Evolutionary conservation across 1,139 yeast genomes (phyloP).

Genomic region (Taphrina communis): DNA sequence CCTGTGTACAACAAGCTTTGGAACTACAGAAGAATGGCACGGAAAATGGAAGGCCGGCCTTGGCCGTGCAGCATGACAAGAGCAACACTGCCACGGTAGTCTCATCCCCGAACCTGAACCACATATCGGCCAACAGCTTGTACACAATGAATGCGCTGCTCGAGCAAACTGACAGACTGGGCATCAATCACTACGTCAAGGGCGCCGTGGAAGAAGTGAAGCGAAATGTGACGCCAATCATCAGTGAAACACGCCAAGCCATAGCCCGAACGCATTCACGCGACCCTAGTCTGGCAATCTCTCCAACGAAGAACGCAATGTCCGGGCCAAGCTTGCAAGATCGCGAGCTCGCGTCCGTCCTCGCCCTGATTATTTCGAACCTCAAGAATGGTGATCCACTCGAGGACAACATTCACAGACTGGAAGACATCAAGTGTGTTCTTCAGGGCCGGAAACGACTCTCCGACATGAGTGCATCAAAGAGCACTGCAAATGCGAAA

Average conservation of each 20-base stretch:
- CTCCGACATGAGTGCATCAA: neutral
- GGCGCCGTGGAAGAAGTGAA: slow-evolving; percentile 32
- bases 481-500: neutral
- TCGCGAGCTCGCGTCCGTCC: slow-evolving; percentile 32
- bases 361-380: slow-evolving; percentile 30
- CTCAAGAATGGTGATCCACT: slow-evolving; percentile 29
- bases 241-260: slow-evolving; percentile 33
- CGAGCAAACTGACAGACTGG: slow-evolving; percentile 35
- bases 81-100: neutral
- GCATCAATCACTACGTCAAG: slow-evolving; percentile 29
- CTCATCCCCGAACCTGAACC: neutral
- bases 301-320: neutral
- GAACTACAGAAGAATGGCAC: slow-evolving; percentile 42
- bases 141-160: slow-evolving; percentile 19
- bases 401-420: slow-evolving; percentile 9
- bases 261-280: slow-evolving; percentile 16
- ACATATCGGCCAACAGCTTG: neutral
- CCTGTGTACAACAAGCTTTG: slow-evolving; percentile 50
- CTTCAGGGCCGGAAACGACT: slow-evolving; percentile 29
- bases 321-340: neutral
- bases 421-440: slow-evolving; percentile 31
- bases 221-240: slow-evolving; percentile 29
- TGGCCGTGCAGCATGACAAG: neutral
- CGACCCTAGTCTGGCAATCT: neutral
- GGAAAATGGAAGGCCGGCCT: slow-evolving; percentile 23